phyloP scores from a whole-genome alignment of 495 filamentous ascomycete species.

The Talaromyces borbonicus region DNA sequence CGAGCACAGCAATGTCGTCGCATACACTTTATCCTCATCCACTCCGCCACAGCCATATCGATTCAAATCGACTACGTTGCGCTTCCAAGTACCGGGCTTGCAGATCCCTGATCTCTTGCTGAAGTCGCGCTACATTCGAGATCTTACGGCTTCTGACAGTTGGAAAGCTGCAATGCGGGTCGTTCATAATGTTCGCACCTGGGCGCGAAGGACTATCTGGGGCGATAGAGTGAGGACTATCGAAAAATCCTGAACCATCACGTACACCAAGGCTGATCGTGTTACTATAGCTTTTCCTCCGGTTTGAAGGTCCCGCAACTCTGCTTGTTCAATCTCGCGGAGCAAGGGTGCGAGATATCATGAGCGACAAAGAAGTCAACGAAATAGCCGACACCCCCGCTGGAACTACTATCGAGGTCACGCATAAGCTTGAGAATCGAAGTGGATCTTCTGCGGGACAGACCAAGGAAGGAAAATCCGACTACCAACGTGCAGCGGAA shows the following conservation, averaged over 20 bases:
- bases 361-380: conserved; percentile 67
- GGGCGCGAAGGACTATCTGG: conserved; percentile 74
- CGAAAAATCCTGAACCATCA: not conserved
- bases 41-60: conserved; percentile 72
- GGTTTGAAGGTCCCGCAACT: conserved; percentile 76
- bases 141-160: conserved; percentile 53
- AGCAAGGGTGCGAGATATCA: conserved; percentile 60
- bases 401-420: conserved; percentile 45
- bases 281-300: conserved; percentile 59
- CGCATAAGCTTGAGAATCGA: conserved; percentile 30
- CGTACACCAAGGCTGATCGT: conserved; percentile 5
- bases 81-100: conserved; percentile 67
- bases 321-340: conserved; percentile 79
- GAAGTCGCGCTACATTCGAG: conserved; percentile 58
- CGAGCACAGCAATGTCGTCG: conserved; percentile 63
- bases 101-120: conserved; percentile 44
- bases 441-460: not conserved
- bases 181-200: conserved; percentile 59
- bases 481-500: conserved; percentile 14
- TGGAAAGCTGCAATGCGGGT: conserved; percentile 57
- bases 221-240: conserved; percentile 60
- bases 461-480: conserved; percentile 6
- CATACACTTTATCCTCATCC: conserved; percentile 63
- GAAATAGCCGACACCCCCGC: conserved; percentile 66
- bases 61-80: conserved; percentile 64